These are phyloP conservation scores for Metarhizium rileyi DNA, from an alignment of 2,329 filamentous ascomycete genomes.

Conservation along the genomic window DNA sequence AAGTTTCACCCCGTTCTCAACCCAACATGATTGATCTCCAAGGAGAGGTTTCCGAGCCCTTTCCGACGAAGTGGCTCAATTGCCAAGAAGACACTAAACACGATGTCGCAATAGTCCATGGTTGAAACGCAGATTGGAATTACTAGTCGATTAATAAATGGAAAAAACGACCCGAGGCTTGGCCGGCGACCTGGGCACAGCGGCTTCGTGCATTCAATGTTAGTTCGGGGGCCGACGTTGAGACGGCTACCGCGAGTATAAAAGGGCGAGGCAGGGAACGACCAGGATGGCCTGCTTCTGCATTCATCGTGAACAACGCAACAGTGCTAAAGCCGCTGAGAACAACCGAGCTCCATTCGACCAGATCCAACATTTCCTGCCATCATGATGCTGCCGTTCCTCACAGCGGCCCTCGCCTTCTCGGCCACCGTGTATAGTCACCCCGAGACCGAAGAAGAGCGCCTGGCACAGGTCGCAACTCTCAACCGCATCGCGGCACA, in stretches of 20 bases:
- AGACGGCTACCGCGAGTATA: not conserved
- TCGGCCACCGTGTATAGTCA: conserved; percentile 13
- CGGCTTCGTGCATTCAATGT: not conserved
- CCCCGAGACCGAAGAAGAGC: conserved; percentile 8
- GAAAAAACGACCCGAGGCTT: no score
- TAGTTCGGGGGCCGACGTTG: not conserved
- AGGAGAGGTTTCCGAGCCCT: no score
- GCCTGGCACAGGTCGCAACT: not conserved
- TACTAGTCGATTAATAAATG: no score
- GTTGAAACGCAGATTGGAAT: no score
- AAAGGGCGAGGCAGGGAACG: not conserved
- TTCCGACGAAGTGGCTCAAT: no score
- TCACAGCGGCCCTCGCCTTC: conserved; percentile 18
- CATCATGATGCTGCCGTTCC: conserved; percentile 11
- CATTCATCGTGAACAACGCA: no score
- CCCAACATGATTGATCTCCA: no score
- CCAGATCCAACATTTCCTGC: not conserved
- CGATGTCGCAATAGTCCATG: not conserved
- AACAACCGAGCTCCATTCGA: not conserved
- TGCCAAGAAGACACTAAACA: no score
- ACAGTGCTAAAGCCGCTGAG: not conserved
- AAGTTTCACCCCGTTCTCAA: no score
- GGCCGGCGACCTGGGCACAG: not conserved
- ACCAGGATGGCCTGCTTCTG: no score
- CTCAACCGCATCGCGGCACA: conserved; percentile 5